phyloP scores from a whole-genome alignment of 768 basidiomycete genomes.

The Collybia mongolica region DNA sequence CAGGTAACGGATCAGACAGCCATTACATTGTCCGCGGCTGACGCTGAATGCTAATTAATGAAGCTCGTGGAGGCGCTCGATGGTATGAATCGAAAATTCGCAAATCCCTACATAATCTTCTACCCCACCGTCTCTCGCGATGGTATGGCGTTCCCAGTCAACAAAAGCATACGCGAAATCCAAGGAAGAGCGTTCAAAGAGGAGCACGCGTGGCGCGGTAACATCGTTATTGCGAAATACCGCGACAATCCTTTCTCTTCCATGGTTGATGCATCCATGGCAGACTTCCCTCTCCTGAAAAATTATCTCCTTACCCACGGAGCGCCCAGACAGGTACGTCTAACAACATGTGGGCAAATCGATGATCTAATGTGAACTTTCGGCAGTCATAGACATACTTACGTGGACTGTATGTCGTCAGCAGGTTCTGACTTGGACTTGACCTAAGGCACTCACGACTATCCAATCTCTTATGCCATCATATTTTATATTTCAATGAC shows the following conservation, averaged over 20 bases:
- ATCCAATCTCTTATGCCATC: no score
- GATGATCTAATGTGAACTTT: not conserved
- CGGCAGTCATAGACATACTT: not conserved
- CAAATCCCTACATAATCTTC: conserved; percentile 79
- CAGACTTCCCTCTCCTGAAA: conserved; percentile 79
- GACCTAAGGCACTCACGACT: not conserved
- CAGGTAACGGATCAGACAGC: conserved; percentile 40
- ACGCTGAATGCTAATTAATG: not conserved
- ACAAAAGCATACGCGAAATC: conserved; percentile 73
- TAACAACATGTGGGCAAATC: no score
- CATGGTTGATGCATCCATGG: conserved; percentile 77
- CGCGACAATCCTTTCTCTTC: conserved; percentile 49
- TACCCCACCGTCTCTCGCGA: conserved; percentile 76
- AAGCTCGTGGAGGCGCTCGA: conserved; percentile 76
- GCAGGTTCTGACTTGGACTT: not conserved
- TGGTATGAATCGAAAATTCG: conserved; percentile 77
- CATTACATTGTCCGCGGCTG: not conserved
- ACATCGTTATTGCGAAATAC: conserved; percentile 77
- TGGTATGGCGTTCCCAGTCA: conserved; percentile 79
- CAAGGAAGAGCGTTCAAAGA: conserved; percentile 64
- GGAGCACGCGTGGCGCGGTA: conserved; percentile 73
- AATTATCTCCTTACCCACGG: conserved; percentile 75
- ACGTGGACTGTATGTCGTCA: not conserved
- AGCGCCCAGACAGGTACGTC: conserved; percentile 41
- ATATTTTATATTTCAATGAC: not conserved